Evolutionary conservation across 2,329 filamentous ascomycete species (phyloP).

Genomic region (Ophiostoma australiae): DNA sequence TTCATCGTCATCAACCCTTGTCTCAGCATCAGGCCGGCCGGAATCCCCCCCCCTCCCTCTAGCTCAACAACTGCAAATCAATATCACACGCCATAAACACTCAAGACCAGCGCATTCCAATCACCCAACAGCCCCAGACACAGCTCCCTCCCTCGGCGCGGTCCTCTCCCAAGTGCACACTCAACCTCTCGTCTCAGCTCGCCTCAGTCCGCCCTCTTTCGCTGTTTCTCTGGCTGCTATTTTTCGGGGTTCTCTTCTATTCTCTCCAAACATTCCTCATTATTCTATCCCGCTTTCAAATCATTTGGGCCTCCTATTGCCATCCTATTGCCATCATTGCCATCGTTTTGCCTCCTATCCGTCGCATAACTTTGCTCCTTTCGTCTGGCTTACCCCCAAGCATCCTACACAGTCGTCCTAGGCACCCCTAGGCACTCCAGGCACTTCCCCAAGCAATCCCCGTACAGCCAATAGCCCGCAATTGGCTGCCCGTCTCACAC

Average conservation of each 20-base stretch:
- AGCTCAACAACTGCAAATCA: background rate
- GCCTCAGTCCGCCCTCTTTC: slow-evolving; percentile 1
- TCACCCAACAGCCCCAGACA: background rate
- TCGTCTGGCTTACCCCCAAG: background rate
- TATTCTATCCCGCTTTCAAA: background rate
- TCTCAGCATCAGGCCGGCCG: background rate
- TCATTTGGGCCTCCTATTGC: background rate
- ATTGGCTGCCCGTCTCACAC: background rate
- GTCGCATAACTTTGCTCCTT: background rate
- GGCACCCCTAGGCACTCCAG: no score
- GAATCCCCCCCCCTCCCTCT: background rate
- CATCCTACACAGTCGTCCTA: no score
- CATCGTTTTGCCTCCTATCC: background rate
- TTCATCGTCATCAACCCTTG: background rate
- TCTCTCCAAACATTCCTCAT: background rate
- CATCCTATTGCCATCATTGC: no score
- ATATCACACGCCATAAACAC: background rate
- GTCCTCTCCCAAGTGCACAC: background rate
- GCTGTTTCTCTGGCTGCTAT: background rate
- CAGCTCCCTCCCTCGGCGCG: background rate
- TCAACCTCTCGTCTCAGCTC: background rate
- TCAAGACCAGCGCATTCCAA: background rate
- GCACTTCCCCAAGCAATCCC: background rate
- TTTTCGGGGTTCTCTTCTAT: background rate
- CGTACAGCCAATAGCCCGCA: background rate